Base-by-base conservation (phyloP, 345 rosid genomes). In the Syzygium aqueum region DNA sequence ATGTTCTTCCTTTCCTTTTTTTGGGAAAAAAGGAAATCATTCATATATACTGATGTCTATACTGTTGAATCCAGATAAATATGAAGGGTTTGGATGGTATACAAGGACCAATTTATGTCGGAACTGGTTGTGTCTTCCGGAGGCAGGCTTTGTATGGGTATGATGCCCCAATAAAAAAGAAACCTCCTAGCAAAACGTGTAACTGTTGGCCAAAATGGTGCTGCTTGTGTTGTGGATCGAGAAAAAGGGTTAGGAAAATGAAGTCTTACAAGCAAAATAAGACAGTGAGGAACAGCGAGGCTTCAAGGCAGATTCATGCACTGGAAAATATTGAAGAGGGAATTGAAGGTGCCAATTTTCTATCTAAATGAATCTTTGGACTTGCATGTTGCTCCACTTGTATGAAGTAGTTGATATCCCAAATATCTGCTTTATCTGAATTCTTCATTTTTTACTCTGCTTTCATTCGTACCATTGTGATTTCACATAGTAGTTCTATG, bases 81-180 rank as follows among this genome's bases (percentile, higher is more conserved):
- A 96, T 96, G 99, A 96, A 96, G 93, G 99, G 99, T 56, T 89
- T 96, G 84, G 99, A 96, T 89, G 99, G 99, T 53, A 85, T 97
- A 51, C 99, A 97, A 91, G 99, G 99, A 30, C 99, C 99, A 15
- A 96, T 96, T 86, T 97, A 97, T 51, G 99, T 97, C 5, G 99
- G 98, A 86, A 97, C 99, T 3, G 99, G 99, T 15, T 97, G 98
- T 73, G 98, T 97, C 67, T 97, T 97, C 92, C 93, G 99, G 89
- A 92, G 99, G 92, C 96, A 92, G 63, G 98, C 99, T 73, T 94
- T 96, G 61, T 96, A 96, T 49, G 99, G 98, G 52, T 95, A 87
- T 43, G 98, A 97, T 91, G 98, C 98, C 84, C 99, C 98, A 0
- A 51, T 85, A 37, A 90, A 94, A 92, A 97, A 97, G 92, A 97